Percentiles rank a stretch among this genome's conserved stretches.
These are phyloP conservation scores for Magnusiomyces paraingens DNA, from an alignment of 1,139 yeast genomes.

Conservation along the genomic window DNA sequence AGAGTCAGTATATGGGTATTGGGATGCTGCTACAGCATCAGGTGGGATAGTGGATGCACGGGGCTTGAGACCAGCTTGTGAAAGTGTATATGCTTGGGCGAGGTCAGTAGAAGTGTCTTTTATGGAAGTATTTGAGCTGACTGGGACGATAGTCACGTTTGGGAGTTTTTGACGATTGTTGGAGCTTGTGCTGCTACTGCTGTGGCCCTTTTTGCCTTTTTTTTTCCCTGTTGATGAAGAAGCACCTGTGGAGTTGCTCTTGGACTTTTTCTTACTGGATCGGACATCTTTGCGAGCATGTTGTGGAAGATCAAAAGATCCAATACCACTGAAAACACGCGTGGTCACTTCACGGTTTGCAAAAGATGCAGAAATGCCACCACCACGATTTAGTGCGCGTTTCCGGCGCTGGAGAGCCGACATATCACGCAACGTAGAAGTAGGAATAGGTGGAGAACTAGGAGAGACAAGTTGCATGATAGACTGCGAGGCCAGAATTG, in stretches of 20 bases:
- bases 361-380: background rate
- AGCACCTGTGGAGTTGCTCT: background rate
- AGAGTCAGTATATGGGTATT: background rate
- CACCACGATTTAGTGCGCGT: background rate
- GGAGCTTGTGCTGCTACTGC: background rate
- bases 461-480: slow-evolving; percentile 11
- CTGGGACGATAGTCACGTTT: background rate
- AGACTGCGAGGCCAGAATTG: slow-evolving; percentile 7
- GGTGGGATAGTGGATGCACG: background rate
- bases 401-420: slow-evolving; percentile 1
- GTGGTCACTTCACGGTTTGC: background rate
- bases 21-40: background rate
- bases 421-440: slow-evolving; percentile 8
- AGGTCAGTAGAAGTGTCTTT: background rate
- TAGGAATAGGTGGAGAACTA: slow-evolving; percentile 17
- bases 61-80: background rate
- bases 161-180: background rate
- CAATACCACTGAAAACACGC: background rate
- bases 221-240: background rate
- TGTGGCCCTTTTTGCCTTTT: background rate
- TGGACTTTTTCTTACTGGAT: background rate
- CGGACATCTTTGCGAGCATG: background rate
- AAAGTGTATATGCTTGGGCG: background rate
- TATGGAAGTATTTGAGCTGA: background rate
- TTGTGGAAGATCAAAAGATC: background rate